A percentile compares a stretch with the other conserved stretches of the same genome.
Evolutionary conservation across 1,284 basidiomycete species (phyloP).

Genomic region (Puccinia triticina): DNA sequence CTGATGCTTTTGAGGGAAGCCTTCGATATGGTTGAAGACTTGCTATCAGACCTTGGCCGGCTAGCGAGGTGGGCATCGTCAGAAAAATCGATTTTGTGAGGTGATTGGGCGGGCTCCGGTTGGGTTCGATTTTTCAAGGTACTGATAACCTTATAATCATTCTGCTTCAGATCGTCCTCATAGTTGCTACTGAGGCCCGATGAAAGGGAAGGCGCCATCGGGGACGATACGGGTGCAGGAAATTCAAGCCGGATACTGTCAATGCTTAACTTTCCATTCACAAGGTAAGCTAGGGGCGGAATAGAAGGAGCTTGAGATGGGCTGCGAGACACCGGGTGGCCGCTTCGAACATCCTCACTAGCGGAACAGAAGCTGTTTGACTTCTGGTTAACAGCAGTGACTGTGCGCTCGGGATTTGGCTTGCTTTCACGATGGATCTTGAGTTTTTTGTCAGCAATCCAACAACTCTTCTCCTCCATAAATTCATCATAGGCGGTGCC

Average conservation of each 20-base stretch:
- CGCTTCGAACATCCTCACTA: not conserved
- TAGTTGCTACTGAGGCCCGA: slow-evolving; percentile 13
- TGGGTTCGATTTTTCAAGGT: slow-evolving; percentile 25
- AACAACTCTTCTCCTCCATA: slow-evolving; percentile 49
- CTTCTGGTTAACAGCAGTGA: not conserved
- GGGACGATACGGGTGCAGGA: slow-evolving; percentile 30
- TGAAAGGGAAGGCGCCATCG: not conserved
- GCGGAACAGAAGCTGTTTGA: slow-evolving; percentile 1
- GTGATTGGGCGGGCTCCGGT: not conserved
- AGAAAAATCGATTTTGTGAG: not conserved
- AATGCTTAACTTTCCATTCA: slow-evolving; percentile 42
- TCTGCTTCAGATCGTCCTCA: slow-evolving; percentile 17
- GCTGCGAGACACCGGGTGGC: slow-evolving; percentile 23
- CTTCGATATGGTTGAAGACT: slow-evolving; percentile 43
- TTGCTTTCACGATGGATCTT: slow-evolving; percentile 23
- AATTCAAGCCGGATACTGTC: slow-evolving; percentile 45
- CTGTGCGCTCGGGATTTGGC: slow-evolving; percentile 1
- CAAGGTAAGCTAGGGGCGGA: slow-evolving; percentile 41
- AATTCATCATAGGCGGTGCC: slow-evolving; percentile 51
- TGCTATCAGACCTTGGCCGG: slow-evolving; percentile 47
- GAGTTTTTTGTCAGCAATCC: slow-evolving; percentile 40
- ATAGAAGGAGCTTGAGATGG: slow-evolving; percentile 45
- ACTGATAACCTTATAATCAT: slow-evolving; percentile 9
- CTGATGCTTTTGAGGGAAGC: slow-evolving; percentile 47
- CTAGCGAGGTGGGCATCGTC: not conserved